A percentile compares a stretch with the other conserved stretches of the same genome.
Evolutionary conservation across 208 protist species (phyloP).

Genomic region (Leptomonas seymouri): DNA sequence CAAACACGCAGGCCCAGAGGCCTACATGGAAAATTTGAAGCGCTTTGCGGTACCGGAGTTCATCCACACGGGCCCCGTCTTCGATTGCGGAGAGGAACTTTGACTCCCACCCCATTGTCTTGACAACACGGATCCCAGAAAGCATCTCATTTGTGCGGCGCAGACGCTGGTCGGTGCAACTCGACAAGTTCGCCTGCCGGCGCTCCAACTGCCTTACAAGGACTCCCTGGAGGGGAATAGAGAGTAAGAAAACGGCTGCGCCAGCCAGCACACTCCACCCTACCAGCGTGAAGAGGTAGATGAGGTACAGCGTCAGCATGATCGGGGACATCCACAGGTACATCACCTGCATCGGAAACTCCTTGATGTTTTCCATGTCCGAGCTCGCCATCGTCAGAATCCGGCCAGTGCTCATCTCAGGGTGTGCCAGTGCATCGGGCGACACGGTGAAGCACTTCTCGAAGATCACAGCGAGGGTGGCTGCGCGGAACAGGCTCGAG

Average conservation of each 20-base stretch:
- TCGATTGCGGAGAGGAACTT: conserved; percentile 47
- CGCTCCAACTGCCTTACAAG: conserved; percentile 37
- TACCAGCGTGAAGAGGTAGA: conserved; percentile 58
- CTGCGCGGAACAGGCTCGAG: conserved; percentile 55
- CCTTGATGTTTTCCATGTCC: conserved; percentile 63
- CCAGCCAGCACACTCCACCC: conserved; percentile 75
- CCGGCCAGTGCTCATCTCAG: conserved; percentile 76
- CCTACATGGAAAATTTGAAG: conserved; percentile 31
- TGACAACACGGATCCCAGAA: conserved; percentile 88
- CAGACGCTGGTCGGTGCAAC: conserved; percentile 81
- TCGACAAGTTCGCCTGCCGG: conserved; percentile 27
- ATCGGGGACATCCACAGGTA: conserved; percentile 55
- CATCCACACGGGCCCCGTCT: conserved; percentile 33
- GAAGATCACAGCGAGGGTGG: conserved; percentile 73
- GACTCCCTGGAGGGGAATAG: conserved; percentile 69
- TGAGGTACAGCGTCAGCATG: conserved; percentile 62
- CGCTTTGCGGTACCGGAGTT: conserved; percentile 39
- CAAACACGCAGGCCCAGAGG: conserved; percentile 44
- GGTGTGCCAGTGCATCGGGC: conserved; percentile 49
- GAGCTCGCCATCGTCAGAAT: conserved; percentile 89
- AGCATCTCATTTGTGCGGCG: conserved; percentile 92
- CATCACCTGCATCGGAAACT: conserved; percentile 45
- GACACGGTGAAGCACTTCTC: conserved; percentile 75
- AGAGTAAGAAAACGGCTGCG: conserved; percentile 59
- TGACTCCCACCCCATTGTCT: conserved; percentile 93